Conservation (phyloP, 2,329 filamentous ascomycete species). For the Daldinia sp. region DNA sequence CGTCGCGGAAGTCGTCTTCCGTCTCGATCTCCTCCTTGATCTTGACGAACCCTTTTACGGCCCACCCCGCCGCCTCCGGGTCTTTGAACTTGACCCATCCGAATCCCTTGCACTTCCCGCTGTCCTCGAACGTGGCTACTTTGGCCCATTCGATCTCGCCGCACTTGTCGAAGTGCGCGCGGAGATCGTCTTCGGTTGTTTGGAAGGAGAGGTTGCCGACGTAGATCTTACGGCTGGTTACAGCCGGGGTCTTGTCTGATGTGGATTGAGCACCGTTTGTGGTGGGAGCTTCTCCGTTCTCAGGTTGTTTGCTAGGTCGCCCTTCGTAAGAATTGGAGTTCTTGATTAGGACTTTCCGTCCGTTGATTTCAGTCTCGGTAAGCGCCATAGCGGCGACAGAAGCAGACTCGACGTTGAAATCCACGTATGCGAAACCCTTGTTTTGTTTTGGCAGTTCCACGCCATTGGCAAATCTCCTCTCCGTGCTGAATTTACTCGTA, state of each 20-base stretch:
- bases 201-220: conserved; percentile 89
- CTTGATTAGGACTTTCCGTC: conserved; percentile 90
- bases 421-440: conserved; percentile 95
- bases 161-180: conserved; percentile 83
- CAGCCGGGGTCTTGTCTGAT: conserved; percentile 54
- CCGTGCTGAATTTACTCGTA: conserved; percentile 55
- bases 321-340: conserved; percentile 89
- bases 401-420: conserved; percentile 77
- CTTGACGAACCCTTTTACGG: conserved; percentile 82
- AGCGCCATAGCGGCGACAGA: conserved; percentile 82
- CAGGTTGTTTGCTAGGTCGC: conserved; percentile 72
- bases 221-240: conserved; percentile 81
- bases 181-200: conserved; percentile 80
- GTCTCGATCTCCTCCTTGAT: conserved; percentile 71
- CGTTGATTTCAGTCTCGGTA: conserved; percentile 81
- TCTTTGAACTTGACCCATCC: conserved; percentile 94
- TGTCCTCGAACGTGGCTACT: conserved; percentile 94
- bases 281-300: conserved; percentile 46
- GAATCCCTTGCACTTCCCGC: conserved; percentile 97
- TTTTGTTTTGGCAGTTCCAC: conserved; percentile 62
- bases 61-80: conserved; percentile 74
- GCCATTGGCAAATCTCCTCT: conserved; percentile 39
- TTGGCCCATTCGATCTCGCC: conserved; percentile 84
- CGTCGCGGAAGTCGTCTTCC: conserved; percentile 66
- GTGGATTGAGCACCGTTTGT: conserved; percentile 40